Evolutionary conservation across 495 filamentous ascomycete genomes (phyloP).

Genomic region (Penicillium nucicola): DNA sequence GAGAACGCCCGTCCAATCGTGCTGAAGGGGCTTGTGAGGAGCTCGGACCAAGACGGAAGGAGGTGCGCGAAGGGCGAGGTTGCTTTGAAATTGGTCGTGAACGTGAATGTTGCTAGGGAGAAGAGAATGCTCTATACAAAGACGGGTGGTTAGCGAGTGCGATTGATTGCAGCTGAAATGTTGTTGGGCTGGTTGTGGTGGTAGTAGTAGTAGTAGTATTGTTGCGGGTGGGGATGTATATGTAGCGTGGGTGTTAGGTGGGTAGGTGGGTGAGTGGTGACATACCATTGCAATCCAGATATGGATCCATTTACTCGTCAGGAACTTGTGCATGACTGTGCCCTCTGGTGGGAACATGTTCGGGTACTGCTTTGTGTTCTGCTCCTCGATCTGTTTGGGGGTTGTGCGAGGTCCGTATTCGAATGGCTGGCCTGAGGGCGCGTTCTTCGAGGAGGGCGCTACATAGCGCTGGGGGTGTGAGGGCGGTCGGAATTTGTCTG

Average conservation of each 20-base stretch:
- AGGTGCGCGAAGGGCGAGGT: slow-evolving; percentile 71
- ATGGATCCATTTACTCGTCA: slow-evolving; percentile 70
- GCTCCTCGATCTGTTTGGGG: slow-evolving; percentile 55
- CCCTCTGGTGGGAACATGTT: slow-evolving; percentile 75
- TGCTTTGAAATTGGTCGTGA: slow-evolving; percentile 64
- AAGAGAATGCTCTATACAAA: slow-evolving; percentile 59
- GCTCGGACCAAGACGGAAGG: slow-evolving; percentile 58
- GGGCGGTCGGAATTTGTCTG: slow-evolving; percentile 78
- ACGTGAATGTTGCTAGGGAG: slow-evolving; percentile 63
- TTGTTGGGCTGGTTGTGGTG: not conserved
- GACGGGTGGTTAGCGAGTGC: not conserved
- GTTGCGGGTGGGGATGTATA: too few species aligned
- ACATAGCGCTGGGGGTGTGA: slow-evolving; percentile 69
- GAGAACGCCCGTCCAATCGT: slow-evolving; percentile 56
- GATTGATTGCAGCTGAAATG: too few species aligned
- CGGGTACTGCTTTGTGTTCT: slow-evolving; percentile 68
- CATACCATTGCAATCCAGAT: slow-evolving; percentile 71
- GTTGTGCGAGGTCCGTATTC: slow-evolving; percentile 66
- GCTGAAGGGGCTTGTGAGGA: slow-evolving; percentile 60
- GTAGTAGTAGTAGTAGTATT: not conserved
- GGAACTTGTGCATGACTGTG: slow-evolving; percentile 71
- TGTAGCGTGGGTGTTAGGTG: too few species aligned
- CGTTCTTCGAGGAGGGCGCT: slow-evolving; percentile 28
- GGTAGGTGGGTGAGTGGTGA: not conserved
- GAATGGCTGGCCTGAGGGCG: slow-evolving; percentile 34